Evolutionary conservation across 1,139 yeast species (phyloP).

Genomic region (Schwanniomyces etchellsii): DNA sequence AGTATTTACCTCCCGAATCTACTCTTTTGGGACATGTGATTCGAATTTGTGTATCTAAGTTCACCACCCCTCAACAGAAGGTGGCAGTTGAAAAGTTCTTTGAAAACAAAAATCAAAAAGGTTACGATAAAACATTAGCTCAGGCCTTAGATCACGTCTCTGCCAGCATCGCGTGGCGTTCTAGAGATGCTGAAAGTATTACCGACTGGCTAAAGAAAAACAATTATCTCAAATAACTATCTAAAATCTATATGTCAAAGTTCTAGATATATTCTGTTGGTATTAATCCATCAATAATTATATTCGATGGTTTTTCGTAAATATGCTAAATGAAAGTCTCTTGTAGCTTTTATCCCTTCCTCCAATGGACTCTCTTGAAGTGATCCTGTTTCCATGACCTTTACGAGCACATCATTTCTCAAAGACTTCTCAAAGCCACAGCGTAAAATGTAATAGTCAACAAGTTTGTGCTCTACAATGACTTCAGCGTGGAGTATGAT

Average conservation of each 20-base stretch:
- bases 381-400: not conserved
- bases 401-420: not conserved
- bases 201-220: constrained; percentile 47
- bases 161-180: constrained; percentile 60
- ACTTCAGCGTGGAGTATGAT: constrained; percentile 31
- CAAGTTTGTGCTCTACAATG: constrained; percentile 41
- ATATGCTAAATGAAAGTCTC: not conserved
- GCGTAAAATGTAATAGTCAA: not conserved
- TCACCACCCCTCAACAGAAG: constrained; percentile 56
- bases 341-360: not conserved
- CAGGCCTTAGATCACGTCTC: constrained; percentile 65
- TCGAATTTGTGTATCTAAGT: constrained; percentile 54
- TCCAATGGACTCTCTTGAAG: not conserved
- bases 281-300: too few species aligned
- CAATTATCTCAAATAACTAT: constrained; percentile 27
- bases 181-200: constrained; percentile 55
- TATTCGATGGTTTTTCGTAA: too few species aligned
- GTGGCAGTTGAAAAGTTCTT: constrained; percentile 57
- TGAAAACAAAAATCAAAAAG: constrained; percentile 56
- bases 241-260: not conserved
- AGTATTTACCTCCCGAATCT: constrained; percentile 74
- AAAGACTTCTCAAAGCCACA: not conserved
- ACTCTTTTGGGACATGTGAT: constrained; percentile 76
- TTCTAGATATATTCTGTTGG: too few species aligned
- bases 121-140: constrained; percentile 68